Percentiles rank a stretch among this genome's conserved stretches.
phyloP scores from a whole-genome alignment of 2,329 filamentous ascomycete genomes.

The Pyricularia sp. region DNA sequence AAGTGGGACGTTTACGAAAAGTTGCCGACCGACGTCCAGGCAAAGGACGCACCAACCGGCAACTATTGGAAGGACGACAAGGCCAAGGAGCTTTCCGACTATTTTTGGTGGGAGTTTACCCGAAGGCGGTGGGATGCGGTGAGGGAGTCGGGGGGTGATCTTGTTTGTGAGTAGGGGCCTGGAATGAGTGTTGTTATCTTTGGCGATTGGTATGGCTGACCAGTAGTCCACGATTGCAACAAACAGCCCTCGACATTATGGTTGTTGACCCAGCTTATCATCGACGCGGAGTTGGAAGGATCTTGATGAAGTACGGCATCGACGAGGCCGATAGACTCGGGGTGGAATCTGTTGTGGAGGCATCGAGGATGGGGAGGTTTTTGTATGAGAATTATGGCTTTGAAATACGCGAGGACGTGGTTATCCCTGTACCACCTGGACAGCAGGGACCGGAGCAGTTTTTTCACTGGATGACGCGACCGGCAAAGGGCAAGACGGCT shows the following conservation, averaged over 20 bases:
- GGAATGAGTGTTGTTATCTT: too few species aligned
- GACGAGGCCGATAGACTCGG: slow-evolving; percentile 1
- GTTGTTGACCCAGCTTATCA: background rate
- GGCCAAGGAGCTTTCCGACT: background rate
- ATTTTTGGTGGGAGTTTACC: slow-evolving; percentile 4
- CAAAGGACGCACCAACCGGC: background rate
- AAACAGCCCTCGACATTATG: background rate
- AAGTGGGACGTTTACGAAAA: slow-evolving; percentile 4
- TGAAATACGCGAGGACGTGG: background rate
- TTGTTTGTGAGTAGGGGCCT: background rate
- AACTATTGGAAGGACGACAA: background rate
- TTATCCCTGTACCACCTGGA: background rate
- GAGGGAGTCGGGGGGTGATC: background rate
- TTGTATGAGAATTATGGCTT: background rate
- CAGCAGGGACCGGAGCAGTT: background rate
- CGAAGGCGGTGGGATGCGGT: slow-evolving; percentile 1
- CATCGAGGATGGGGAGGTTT: background rate
- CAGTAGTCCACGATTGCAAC: background rate
- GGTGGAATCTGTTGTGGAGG: background rate
- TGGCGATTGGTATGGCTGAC: too few species aligned
- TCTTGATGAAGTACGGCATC: slow-evolving; percentile 1
- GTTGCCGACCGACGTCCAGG: background rate
- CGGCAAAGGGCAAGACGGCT: background rate
- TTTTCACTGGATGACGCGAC: slow-evolving; percentile 1
- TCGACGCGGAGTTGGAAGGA: background rate